Evolutionary conservation across 2,329 filamentous ascomycete genomes (phyloP), one percentile per base, ranked within the genome.

Genomic region (Aspergillus pseudoviridinutans): DNA sequence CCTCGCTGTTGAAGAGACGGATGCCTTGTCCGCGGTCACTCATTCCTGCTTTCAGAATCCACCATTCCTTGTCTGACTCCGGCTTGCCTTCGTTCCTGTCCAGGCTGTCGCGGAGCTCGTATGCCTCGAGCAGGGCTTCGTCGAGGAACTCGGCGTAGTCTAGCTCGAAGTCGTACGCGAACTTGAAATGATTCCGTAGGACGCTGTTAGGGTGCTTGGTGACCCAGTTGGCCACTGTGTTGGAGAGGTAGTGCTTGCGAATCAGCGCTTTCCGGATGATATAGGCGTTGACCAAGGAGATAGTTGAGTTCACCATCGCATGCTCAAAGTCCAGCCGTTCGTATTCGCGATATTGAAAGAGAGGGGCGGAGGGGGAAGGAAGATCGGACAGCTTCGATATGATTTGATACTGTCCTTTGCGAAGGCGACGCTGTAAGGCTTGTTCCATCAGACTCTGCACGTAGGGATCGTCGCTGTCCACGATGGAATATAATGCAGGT

Each of bases 21-120:
- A 99, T 97, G 1, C 94, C 94, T 71, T 97, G 92, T 0, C 93
- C 94, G 25, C 93, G 84, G 71, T 99, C 94, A 73, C 91, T 96
- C 94, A 99, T 97, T 8, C 93, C 89, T 0, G 94, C 93, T 76
- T 99, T 99, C 58, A 99, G 75, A 64, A 99, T 97, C 94, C 94
- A 99, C 93, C 93, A 99, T 71, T 95, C 86, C 58, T 83, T 82
- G 46, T 82, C 77, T 9, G 74, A 64, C 20, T 83, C 84, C 61
- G 94, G 93, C 41, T 80, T 80, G 27, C 74, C 71, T 51, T 83
- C 84, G 65, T 96, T 96, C 49, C 80, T 80, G 32, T 84, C 83
- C 73, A 95, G 82, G 64, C 89, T 92, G 56, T 91, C 90, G 22
- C 87, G 82, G 53, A 99, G 76, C 68, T 97, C 94, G 72, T 89